Evolutionary conservation across 139 green algal genomes (phyloP).

Genomic region (Ostreobium quekettii): DNA sequence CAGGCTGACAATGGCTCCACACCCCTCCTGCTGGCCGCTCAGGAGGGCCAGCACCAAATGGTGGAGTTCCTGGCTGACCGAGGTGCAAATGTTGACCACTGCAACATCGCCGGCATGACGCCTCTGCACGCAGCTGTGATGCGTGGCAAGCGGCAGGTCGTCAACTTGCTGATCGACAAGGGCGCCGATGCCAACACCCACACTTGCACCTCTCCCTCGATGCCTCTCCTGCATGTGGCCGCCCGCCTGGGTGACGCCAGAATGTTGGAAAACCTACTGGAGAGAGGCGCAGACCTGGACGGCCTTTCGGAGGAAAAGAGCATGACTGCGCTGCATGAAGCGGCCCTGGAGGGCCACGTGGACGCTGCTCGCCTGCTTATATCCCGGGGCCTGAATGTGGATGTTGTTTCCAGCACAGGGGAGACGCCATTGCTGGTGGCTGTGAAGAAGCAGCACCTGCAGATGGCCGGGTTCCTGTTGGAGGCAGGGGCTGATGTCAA

Average conservation of each 20-base stretch:
- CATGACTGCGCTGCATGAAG: conserved; percentile 16
- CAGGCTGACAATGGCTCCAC: conserved; percentile 17
- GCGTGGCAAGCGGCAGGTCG: background rate
- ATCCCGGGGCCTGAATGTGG: background rate
- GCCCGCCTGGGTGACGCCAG: background rate
- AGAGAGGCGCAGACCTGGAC: background rate
- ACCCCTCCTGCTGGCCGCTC: conserved; percentile 7
- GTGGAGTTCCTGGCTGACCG: background rate
- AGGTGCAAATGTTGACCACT: background rate
- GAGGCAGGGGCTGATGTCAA: conserved; percentile 8
- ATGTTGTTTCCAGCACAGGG: background rate
- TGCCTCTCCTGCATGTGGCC: conserved; percentile 5
- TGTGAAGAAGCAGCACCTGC: conserved; percentile 4
- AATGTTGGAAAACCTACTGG: conserved; percentile 2
- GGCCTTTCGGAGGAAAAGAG: background rate
- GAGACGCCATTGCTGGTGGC: conserved; percentile 13
- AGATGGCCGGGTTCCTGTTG: conserved; percentile 7
- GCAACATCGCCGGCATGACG: background rate
- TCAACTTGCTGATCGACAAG: background rate
- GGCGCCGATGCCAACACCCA: background rate
- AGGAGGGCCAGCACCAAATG: background rate
- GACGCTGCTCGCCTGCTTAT: background rate
- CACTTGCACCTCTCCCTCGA: background rate
- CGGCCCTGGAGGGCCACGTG: background rate
- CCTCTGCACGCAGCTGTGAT: background rate